Percentiles rank a stretch among this genome's conserved stretches.
These are phyloP conservation scores for Pichia sp. DNA, from an alignment of 1,139 yeast genomes.

Conservation along the genomic window DNA sequence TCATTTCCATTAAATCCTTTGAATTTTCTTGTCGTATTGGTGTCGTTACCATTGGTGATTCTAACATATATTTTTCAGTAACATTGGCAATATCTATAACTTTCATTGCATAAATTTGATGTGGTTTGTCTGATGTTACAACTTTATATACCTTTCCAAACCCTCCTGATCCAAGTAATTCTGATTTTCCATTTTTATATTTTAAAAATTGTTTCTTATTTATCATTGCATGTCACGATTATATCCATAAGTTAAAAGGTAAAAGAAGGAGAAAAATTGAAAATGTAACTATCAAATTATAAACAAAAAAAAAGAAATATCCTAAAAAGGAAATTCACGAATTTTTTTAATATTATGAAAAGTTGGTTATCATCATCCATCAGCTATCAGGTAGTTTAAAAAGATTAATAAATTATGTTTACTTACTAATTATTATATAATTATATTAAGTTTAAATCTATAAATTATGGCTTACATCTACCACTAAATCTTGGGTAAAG, in stretches of 20 bases:
- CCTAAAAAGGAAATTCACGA: too few relatives aligned
- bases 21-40: constrained; percentile 1
- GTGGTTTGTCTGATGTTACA: constrained; percentile 53
- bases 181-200: background rate
- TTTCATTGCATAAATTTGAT: constrained; percentile 68
- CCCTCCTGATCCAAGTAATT: constrained; percentile 63
- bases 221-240: too few relatives aligned
- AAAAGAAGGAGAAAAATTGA: too few relatives aligned
- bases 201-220: background rate
- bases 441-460: background rate
- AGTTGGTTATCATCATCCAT: too few relatives aligned
- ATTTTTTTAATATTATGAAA: too few relatives aligned
- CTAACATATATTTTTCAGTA: constrained; percentile 25
- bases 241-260: too few relatives aligned
- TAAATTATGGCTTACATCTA: constrained; percentile 83
- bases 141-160: constrained; percentile 68
- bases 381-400: too few relatives aligned
- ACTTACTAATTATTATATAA: background rate
- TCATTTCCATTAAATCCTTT: background rate
- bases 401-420: background rate
- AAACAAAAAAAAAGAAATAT: too few relatives aligned
- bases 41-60: constrained; percentile 16
- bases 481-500: constrained; percentile 97
- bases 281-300: too few relatives aligned
- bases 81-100: constrained; percentile 53